These are phyloP conservation scores for Globisporangium polare DNA, from an alignment of 352 stramenopile species.

Conservation along the genomic window DNA sequence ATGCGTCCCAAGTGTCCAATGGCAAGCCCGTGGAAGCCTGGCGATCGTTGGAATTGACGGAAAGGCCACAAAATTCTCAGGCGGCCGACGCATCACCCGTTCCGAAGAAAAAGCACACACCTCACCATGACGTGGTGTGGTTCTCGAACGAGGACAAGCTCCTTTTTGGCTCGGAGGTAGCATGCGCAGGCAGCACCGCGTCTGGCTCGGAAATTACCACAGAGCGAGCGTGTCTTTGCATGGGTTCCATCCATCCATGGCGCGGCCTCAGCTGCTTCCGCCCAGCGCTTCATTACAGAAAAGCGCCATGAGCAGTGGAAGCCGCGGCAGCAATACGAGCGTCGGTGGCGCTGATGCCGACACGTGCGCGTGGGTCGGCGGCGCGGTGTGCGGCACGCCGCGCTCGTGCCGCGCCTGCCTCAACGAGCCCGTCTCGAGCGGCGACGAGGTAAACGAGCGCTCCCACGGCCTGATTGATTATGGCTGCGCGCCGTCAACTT, in stretches of 20 bases:
- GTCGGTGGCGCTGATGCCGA: background rate
- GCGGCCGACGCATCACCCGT: background rate
- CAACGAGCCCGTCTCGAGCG: constrained; percentile 8
- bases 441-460: constrained; percentile 1
- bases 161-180: constrained; percentile 1
- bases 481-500: background rate
- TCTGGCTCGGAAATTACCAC: no score
- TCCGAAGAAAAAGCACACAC: no score
- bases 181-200: background rate
- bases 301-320: constrained; percentile 1
- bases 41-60: background rate
- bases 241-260: background rate
- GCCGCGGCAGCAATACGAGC: background rate
- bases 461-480: background rate
- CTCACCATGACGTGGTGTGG: no score
- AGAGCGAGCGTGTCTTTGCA: background rate
- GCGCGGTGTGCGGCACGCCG: constrained; percentile 23
- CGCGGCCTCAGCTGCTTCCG: background rate
- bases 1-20: background rate
- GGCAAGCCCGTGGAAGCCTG: background rate
- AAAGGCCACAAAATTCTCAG: background rate
- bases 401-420: constrained; percentile 44
- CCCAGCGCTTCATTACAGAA: constrained; percentile 12
- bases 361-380: constrained; percentile 8
- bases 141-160: background rate